These are phyloP conservation scores for Verticillium dahliae DNA, from an alignment of 2,329 filamentous ascomycete species.

Conservation along the genomic window DNA sequence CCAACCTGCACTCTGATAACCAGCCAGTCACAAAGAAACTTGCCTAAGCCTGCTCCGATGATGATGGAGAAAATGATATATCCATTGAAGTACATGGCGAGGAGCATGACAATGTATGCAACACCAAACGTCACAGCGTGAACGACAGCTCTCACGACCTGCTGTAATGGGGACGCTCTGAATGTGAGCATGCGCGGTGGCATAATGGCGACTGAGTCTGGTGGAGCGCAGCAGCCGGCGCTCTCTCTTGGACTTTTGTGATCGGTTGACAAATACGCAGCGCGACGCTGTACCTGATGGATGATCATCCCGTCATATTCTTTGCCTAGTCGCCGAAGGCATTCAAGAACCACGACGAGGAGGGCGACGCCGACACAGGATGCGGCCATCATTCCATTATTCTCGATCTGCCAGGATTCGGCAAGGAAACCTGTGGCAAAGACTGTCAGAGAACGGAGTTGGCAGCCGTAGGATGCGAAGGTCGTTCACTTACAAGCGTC, in stretches of 20 bases:
- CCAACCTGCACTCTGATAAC: slow-evolving; percentile 26
- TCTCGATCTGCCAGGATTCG: slow-evolving; percentile 31
- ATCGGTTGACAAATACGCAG: slow-evolving; percentile 17
- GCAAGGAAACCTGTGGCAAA: slow-evolving; percentile 26
- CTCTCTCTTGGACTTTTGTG: slow-evolving; percentile 8
- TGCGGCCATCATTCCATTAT: slow-evolving; percentile 32
- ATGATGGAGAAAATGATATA: slow-evolving; percentile 37
- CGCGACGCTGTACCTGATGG: slow-evolving; percentile 28
- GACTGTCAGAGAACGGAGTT: neutral
- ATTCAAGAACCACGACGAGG: slow-evolving; percentile 31
- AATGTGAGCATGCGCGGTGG: slow-evolving; percentile 22
- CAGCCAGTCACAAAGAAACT: slow-evolving; percentile 49
- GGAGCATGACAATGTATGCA: slow-evolving; percentile 36
- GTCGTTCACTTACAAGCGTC: slow-evolving; percentile 22
- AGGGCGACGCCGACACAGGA: slow-evolving; percentile 36
- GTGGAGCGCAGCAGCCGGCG: slow-evolving; percentile 6
- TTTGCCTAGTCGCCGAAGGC: slow-evolving; percentile 29
- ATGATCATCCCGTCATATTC: slow-evolving; percentile 34
- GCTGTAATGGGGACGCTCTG: slow-evolving; percentile 31
- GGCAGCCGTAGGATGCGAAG: too few species aligned
- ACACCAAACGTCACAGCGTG: slow-evolving; percentile 33
- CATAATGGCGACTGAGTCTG: slow-evolving; percentile 7
- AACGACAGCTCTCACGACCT: slow-evolving; percentile 29
- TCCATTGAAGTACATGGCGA: slow-evolving; percentile 39
- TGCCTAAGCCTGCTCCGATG: slow-evolving; percentile 42